phyloP scores from a whole-genome alignment of 331 rosid species.

The Malus hybrid region DNA sequence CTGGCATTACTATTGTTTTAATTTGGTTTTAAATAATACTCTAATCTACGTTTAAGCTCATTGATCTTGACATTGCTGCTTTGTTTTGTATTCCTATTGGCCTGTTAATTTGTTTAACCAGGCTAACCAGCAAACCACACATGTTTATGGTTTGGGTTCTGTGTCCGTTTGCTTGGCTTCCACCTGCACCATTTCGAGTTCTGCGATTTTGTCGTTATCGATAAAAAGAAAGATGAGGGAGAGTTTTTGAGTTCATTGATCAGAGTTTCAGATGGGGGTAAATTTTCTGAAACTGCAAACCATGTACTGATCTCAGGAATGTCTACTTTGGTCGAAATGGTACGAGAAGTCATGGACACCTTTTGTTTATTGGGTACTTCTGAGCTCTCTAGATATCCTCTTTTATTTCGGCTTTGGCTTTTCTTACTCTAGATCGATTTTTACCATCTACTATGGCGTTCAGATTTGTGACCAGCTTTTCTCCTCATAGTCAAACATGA shows the following conservation, averaged over 20 bases:
- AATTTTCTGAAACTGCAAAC: neutral
- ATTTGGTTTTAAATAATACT: neutral
- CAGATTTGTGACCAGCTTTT: neutral
- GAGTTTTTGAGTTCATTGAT: no score
- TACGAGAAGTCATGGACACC: neutral
- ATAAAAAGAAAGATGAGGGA: neutral
- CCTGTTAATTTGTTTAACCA: neutral
- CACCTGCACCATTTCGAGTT: neutral
- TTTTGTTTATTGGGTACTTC: neutral
- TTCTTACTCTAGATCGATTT: neutral
- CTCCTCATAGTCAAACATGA: neutral
- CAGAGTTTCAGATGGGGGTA: neutral
- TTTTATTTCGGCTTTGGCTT: neutral
- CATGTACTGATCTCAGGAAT: neutral
- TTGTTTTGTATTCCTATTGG: neutral
- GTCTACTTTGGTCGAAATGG: neutral
- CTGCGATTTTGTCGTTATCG: neutral
- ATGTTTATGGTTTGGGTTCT: neutral
- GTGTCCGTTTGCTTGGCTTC: neutral
- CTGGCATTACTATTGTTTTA: neutral
- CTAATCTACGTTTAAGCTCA: neutral
- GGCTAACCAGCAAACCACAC: neutral
- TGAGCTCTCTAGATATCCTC: neutral
- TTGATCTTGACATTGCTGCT: neutral
- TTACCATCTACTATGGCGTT: no score